Percentiles rank a stretch among this genome's conserved stretches.
phyloP scores from a whole-genome alignment of 2,329 filamentous ascomycete genomes.

The Rhynchosporium secalis region DNA sequence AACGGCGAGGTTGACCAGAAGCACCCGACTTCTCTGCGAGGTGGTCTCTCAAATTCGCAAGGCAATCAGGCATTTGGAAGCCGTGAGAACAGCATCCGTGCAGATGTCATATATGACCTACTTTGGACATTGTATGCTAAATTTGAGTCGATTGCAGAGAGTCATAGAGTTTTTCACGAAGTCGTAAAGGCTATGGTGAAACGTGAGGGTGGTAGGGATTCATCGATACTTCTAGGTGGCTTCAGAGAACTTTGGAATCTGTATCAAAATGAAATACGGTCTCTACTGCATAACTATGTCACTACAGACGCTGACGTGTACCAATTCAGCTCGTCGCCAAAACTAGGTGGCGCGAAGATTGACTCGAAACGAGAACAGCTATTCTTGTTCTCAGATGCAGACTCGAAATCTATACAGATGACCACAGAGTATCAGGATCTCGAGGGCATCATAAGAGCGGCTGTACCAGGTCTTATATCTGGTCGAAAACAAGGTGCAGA shows the following conservation, averaged over 20 bases:
- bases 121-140: slow-evolving; percentile 92
- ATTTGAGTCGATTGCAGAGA: slow-evolving; percentile 95
- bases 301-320: slow-evolving; percentile 83
- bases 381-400: slow-evolving; percentile 84
- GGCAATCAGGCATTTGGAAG: slow-evolving; percentile 64
- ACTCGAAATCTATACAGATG: slow-evolving; percentile 77
- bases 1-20: slow-evolving; percentile 91
- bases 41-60: slow-evolving; percentile 49
- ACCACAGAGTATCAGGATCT: slow-evolving; percentile 83
- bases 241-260: slow-evolving; percentile 98
- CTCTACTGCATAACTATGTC: slow-evolving; percentile 91
- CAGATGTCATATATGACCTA: slow-evolving; percentile 86
- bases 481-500: slow-evolving; percentile 54
- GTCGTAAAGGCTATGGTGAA: slow-evolving; percentile 83
- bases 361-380: slow-evolving; percentile 51
- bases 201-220: slow-evolving; percentile 68
- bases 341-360: slow-evolving; percentile 39
- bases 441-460: slow-evolving; percentile 84
- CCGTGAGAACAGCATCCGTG: slow-evolving; percentile 73
- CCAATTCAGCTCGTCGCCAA: slow-evolving; percentile 66
- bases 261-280: slow-evolving; percentile 96
- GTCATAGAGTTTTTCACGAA: slow-evolving; percentile 91
- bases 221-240: slow-evolving; percentile 71
- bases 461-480: slow-evolving; percentile 88
- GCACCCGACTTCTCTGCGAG: slow-evolving; percentile 78